phyloP scores from a whole-genome alignment of 2,329 filamentous ascomycete species.

The Paramyrothecium roridum region DNA sequence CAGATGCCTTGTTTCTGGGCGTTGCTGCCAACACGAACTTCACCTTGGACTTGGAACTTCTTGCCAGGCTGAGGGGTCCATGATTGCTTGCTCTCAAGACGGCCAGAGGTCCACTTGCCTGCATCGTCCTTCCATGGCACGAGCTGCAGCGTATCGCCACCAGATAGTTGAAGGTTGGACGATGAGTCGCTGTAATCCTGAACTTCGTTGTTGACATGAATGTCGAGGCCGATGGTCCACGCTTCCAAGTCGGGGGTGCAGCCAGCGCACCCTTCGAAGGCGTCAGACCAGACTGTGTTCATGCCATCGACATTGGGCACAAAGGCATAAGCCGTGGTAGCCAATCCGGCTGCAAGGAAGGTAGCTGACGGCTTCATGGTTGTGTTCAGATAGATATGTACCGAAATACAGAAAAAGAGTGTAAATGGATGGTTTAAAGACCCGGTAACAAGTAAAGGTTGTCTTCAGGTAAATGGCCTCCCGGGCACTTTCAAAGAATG shows the following conservation, averaged over 20 bases:
- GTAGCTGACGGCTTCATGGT: constrained; percentile 21
- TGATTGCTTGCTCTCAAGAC: constrained; percentile 43
- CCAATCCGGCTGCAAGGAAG: constrained; percentile 13
- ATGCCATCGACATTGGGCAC: constrained; percentile 36
- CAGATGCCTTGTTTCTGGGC: constrained; percentile 45
- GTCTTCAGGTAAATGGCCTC: background rate
- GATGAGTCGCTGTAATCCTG: constrained; percentile 42
- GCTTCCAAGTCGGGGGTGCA: constrained; percentile 28
- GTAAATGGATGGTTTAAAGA: background rate
- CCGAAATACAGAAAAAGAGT: background rate
- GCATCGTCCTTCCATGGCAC: constrained; percentile 38
- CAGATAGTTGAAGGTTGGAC: constrained; percentile 47
- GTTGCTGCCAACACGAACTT: constrained; percentile 39
- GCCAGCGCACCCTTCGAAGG: constrained; percentile 38
- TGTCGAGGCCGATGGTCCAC: constrained; percentile 43
- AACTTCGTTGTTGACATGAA: constrained; percentile 46
- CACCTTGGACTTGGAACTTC: constrained; percentile 39
- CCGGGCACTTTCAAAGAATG: constrained; percentile 2
- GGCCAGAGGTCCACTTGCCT: constrained; percentile 46
- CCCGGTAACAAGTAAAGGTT: no score
- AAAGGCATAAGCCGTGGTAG: constrained; percentile 28
- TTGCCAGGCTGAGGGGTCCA: constrained; percentile 39
- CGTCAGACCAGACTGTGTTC: constrained; percentile 41
- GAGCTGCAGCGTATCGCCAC: constrained; percentile 48
- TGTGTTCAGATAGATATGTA: background rate